phyloP scores from a whole-genome alignment of 176 grass and related monocot species.

The Poa pratensis region DNA sequence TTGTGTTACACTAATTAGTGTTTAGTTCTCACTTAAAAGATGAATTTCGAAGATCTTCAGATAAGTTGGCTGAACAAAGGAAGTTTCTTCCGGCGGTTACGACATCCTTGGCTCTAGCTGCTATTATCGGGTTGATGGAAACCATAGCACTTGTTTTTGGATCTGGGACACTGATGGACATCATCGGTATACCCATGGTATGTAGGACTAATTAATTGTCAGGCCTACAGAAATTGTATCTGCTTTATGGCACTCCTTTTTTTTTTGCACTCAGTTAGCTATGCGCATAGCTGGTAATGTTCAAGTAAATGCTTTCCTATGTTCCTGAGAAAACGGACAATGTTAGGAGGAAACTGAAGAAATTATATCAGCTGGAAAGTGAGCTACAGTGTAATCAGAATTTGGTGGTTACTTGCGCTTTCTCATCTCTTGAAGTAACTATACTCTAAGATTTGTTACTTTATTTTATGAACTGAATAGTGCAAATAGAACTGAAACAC shows the following conservation, averaged over 20 bases:
- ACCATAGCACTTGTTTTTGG: conserved; percentile 59
- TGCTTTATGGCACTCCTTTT: background rate
- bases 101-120: conserved; percentile 83
- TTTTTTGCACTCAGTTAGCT: background rate
- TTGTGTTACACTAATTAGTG: background rate
- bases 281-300: background rate
- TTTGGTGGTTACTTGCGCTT: background rate
- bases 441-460: background rate
- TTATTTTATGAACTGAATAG: background rate
- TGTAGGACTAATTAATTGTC: conserved; percentile 38
- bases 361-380: background rate
- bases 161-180: conserved; percentile 67
- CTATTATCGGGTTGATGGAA: conserved; percentile 73
- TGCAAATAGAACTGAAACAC: background rate
- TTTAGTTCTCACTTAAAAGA: conserved; percentile 51
- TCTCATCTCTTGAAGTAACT: background rate
- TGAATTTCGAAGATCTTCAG: conserved; percentile 4
- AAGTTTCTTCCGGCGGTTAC: conserved; percentile 85
- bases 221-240: background rate
- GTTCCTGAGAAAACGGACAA: background rate
- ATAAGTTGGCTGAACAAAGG: conserved; percentile 41
- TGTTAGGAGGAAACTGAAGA: background rate
- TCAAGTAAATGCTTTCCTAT: conserved; percentile 1
- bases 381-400: background rate
- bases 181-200: conserved; percentile 86